These are phyloP conservation scores for Comarum palustre DNA, from an alignment of 306 rosid genomes.

Conservation along the genomic window DNA sequence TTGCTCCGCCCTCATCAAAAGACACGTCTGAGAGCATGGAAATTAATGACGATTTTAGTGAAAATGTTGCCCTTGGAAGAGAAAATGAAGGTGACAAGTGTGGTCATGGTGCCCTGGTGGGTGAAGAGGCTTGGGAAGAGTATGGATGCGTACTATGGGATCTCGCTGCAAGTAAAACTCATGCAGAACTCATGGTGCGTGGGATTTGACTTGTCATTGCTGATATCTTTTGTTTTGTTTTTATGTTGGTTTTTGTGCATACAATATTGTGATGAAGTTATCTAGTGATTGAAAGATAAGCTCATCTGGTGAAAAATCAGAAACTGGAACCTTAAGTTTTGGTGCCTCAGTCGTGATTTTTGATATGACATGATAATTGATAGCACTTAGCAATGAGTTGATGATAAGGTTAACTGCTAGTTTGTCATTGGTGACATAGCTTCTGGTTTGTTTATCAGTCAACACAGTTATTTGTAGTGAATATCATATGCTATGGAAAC, in stretches of 20 bases:
- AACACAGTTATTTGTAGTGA: not conserved
- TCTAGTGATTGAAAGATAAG: not conserved
- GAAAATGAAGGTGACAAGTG: conserved; percentile 26
- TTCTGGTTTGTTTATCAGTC: not conserved
- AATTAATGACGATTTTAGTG: conserved; percentile 35
- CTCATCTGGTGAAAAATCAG: not conserved
- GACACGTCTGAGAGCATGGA: conserved; percentile 43
- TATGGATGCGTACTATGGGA: conserved; percentile 89
- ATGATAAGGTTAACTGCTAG: not conserved
- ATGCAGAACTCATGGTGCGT: conserved; percentile 86
- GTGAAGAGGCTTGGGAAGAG: conserved; percentile 73
- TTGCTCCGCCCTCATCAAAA: not conserved
- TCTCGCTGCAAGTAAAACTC: conserved; percentile 71
- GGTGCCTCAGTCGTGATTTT: not conserved
- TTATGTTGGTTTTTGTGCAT: not conserved
- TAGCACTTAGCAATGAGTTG: not conserved
- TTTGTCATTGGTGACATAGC: not conserved
- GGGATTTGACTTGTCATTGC: conserved; percentile 8
- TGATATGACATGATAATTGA: not conserved
- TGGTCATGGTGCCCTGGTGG: conserved; percentile 17
- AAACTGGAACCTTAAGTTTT: not conserved
- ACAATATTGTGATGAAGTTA: not conserved
- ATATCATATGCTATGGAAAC: not conserved
- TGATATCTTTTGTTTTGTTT: not conserved
- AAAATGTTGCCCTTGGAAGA: conserved; percentile 25